Conservation (phyloP, 768 basidiomycete genomes). For the Dendrothele bispora region DNA sequence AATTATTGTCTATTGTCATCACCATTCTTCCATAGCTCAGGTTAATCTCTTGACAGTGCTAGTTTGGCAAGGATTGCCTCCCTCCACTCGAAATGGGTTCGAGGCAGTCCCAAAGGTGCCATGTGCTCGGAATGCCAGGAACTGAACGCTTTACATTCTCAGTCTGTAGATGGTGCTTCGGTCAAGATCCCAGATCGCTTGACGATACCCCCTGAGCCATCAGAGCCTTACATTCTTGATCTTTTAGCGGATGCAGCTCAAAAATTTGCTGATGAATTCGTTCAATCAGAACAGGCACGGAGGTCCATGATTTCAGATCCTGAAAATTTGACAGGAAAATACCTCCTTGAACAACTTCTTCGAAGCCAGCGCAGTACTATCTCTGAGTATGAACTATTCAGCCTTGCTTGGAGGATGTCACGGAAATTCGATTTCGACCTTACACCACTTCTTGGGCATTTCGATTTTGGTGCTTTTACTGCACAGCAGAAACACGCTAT, state of each 20-base stretch:
- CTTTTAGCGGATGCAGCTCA: constrained; percentile 46
- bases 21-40: neutral
- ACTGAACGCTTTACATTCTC: constrained; percentile 69
- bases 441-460: constrained; percentile 43
- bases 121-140: constrained; percentile 68
- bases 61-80: constrained; percentile 56
- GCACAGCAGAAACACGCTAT: constrained; percentile 55
- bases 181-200: constrained; percentile 61
- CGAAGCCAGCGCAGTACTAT: constrained; percentile 51
- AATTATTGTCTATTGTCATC: constrained; percentile 15
- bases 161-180: constrained; percentile 64
- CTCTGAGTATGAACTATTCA: constrained; percentile 63
- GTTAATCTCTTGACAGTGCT: constrained; percentile 41
- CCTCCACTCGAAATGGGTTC: constrained; percentile 62
- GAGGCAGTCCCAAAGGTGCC: constrained; percentile 53
- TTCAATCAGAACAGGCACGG: constrained; percentile 21
- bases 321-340: too few relatives aligned
- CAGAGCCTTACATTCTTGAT: constrained; percentile 50
- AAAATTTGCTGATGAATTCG: constrained; percentile 45
- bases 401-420: constrained; percentile 46
- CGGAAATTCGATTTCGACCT: constrained; percentile 45
- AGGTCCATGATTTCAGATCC: too few relatives aligned
- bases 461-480: constrained; percentile 59
- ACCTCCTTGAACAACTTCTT: constrained; percentile 45
- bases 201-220: constrained; percentile 46